Evolutionary conservation across 1,284 basidiomycete genomes (phyloP).

Genomic region (Cryptococcus hybrid): DNA sequence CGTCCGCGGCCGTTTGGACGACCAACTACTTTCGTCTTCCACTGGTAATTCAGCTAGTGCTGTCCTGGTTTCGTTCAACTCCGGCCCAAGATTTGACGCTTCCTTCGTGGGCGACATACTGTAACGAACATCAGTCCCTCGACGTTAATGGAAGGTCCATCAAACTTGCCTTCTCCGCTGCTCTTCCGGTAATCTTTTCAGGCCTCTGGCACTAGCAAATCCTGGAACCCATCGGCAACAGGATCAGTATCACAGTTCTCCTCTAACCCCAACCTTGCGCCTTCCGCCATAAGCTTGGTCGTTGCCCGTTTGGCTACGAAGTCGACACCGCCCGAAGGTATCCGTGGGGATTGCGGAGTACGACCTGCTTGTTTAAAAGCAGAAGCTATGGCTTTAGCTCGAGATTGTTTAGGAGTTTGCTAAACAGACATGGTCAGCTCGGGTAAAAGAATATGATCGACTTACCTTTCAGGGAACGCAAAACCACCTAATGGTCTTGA

Average conservation of each 20-base stretch:
- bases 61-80: slow-evolving; percentile 6
- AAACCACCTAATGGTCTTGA: too few species aligned
- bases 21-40: slow-evolving; percentile 12
- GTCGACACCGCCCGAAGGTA: slow-evolving; percentile 33
- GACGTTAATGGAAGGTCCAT: not conserved
- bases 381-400: slow-evolving; percentile 22
- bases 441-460: too few species aligned
- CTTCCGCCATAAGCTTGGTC: slow-evolving; percentile 13
- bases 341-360: slow-evolving; percentile 22
- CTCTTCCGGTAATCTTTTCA: slow-evolving; percentile 24
- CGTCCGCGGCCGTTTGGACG: slow-evolving; percentile 22
- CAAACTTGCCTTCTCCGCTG: slow-evolving; percentile 22
- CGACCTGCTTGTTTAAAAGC: slow-evolving; percentile 5
- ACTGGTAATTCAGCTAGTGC: slow-evolving; percentile 24
- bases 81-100: not conserved
- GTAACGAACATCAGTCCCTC: not conserved
- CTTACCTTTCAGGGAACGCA: too few species aligned
- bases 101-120: slow-evolving; percentile 12
- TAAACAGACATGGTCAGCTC: too few species aligned
- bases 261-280: slow-evolving; percentile 13
- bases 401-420: not conserved
- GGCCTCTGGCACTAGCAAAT: slow-evolving; percentile 38
- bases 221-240: not conserved
- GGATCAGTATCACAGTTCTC: slow-evolving; percentile 12
- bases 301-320: slow-evolving; percentile 25